These are phyloP conservation scores for Sporothrix sp. DNA, from an alignment of 2,329 filamentous ascomycete species.

Conservation along the genomic window DNA sequence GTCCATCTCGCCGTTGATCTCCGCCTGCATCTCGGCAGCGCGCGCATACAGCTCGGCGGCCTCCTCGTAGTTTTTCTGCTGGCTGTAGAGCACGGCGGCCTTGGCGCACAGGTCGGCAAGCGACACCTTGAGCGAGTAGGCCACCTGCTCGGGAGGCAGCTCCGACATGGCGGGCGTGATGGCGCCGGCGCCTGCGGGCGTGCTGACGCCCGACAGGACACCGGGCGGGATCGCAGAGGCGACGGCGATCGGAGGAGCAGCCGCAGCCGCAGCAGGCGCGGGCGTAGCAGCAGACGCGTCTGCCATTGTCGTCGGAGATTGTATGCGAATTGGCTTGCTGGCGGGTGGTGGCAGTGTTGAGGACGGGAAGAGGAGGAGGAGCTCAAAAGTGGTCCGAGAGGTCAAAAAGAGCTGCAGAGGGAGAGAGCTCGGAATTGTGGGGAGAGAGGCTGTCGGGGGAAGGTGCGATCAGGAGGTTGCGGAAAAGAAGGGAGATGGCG, in stretches of 20 bases:
- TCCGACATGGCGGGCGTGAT: slow-evolving; percentile 24
- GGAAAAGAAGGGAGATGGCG: not conserved
- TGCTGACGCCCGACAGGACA: slow-evolving; percentile 19
- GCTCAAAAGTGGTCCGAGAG: not conserved
- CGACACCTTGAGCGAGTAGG: slow-evolving; percentile 43
- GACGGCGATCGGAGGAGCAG: slow-evolving; percentile 8
- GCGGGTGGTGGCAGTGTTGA: too few relatives aligned
- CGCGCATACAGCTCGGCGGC: slow-evolving; percentile 82
- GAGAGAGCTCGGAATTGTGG: slow-evolving; percentile 3
- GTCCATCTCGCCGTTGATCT: slow-evolving; percentile 85
- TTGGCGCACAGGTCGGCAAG: slow-evolving; percentile 70
- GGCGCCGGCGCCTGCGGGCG: slow-evolving; percentile 24
- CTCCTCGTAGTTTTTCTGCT: slow-evolving; percentile 70
- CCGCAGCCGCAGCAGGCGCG: not conserved
- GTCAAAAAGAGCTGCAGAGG: not conserved
- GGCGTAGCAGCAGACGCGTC: slow-evolving; percentile 7
- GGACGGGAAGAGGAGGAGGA: not conserved
- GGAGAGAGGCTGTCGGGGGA: not conserved
- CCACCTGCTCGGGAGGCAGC: slow-evolving; percentile 26
- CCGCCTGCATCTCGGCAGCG: slow-evolving; percentile 81
- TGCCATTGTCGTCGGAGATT: slow-evolving; percentile 10
- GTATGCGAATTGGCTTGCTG: not conserved
- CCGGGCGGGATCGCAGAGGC: slow-evolving; percentile 12
- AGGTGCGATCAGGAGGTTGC: not conserved
- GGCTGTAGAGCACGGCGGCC: slow-evolving; percentile 74